Base-by-base conservation (phyloP, 345 rosid species). In the Combretum micranthum region DNA sequence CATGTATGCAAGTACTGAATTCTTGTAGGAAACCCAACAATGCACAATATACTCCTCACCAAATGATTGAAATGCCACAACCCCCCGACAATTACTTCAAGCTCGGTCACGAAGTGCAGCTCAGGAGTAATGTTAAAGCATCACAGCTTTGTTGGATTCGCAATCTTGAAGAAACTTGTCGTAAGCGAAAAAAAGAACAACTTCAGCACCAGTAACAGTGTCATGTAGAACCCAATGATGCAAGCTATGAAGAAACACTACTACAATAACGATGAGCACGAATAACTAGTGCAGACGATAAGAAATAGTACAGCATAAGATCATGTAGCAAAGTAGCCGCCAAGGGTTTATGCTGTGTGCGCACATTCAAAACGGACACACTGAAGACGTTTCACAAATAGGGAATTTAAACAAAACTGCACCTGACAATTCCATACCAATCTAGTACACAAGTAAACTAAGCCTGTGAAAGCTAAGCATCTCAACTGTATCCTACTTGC, bases 401-500 rank as follows among this genome's bases (percentile, higher is more conserved):
- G 45, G 42, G 45, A 53, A 18, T 42, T 20, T 12, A 37, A 44
- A 42, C 21, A 54, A 44, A 22, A 39, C 22, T 15, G 57, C 57
- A 54, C 44, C 57, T 54, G 37, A 20, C 57, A 54, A 4, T 18
- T 5, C 18, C 57, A 4, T 20, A 22, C 45, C 20, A 37, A 54
- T 32, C 39, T 7, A 2, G 57, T 12, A 54, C 57, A 37, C 17
- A 18, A 22, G 42, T 44, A 54, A n/a, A 37, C 4, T 54, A 42
- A 15, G 39, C 57, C 46, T 2, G 4, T 32, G 61, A 45, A 20
- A n/a, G 2, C 3, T 17, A 32, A 48, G 19, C 42, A 56, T 58
- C 59, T 72, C 73, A 84, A 74, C 85, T 81, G 50, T 78, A 86
- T 61, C 95, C 90, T 20, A 70, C 72, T 75, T 78, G 95, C 67